Evolutionary conservation across 305 asterid species (phyloP), one percentile per base, ranked within the genome.

Genomic region (Fraxinus nigra): DNA sequence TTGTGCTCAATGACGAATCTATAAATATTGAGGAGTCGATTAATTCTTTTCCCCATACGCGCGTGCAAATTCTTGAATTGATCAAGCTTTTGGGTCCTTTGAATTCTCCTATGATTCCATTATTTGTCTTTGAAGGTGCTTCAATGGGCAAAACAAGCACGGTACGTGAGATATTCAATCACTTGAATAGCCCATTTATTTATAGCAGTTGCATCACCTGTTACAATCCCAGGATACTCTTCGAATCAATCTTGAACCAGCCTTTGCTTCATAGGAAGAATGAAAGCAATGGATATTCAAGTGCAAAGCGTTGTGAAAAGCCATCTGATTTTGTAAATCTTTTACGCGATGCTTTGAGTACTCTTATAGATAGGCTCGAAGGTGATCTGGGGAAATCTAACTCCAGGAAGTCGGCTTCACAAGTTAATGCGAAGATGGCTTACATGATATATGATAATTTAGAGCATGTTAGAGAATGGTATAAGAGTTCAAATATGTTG

Each of bases 211-310:
- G 91, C 54, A 79, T 93, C 73, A 89, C 92, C 11, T 92, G 98
- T 80, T 92, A 93, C 87, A 92, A 78, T 84, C 95, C 97, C 14
- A 89, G 97, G 83, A 85, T 94, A 80, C 83, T 95, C 83, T 95
- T 93, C 65, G 98, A 94, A 80, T 94, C 98, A 74, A 81, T 95
- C 74, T 87, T 95, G 91, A 91, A 94, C 87, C 99, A 95, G 90
- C 85, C 94, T 75, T 85, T 89, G 87, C 95, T 94, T 83, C 98
- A 92, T 84, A 87, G 92, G 92, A 84, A 82, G 92, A 84, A 82
- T 74, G 95, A 82, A 89, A 81, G 87, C 80, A 89, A 87, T 82
- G 88, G 93, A 63, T 95, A 94, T 89, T 87, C 85, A 48, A 92
- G 97, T 85, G 89, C 90, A 70, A 95, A 91, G 85, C 91, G 92